Evolutionary conservation across 176 grass and related monocot species (phyloP), one percentile per base, ranked within the genome.

Genomic region (Stipa capillata): DNA sequence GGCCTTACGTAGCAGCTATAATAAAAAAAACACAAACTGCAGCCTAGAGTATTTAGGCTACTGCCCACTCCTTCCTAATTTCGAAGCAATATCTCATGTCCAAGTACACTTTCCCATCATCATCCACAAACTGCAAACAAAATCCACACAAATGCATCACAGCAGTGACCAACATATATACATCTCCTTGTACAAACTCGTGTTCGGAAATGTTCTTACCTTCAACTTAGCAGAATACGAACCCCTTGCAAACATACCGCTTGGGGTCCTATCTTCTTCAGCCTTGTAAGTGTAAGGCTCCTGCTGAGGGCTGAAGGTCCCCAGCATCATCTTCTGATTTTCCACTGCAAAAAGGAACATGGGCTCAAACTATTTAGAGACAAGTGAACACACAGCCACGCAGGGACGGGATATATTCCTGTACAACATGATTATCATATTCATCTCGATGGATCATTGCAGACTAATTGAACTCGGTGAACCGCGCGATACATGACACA

Each of bases 21-120:
- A n/a, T 15, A 47, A 47, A 16, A 47, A 15, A 0, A 12, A 5
- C 15, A 47, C 13, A 47, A 16, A 15, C 4, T 15, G 16, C 14
- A 47, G 16, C 44, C 4, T 47, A 47, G 5, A 47, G 15, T 47
- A 16, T 15, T 47, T 47, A 47, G 43, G 43, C 3, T 47, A 47
- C 32, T 34, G 73, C 73, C 88, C 91, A 87, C 3, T 90, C 85
- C 66, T 90, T 93, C 44, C 78, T 85, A 72, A 93, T 90, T 51
- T 90, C 91, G 58, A 93, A 93, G 74, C 81, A 82, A 67, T 93
- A 90, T 61, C 67, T 81, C 87, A 90, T 90, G 29, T 93, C 88
- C 72, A 93, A 76, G 77, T 93, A 93, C 66, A 75, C 77, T 40
- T 88, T 90, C 17, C 84, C 87, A 83, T 93, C 91, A 61, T 93